Evolutionary conservation across 805 yeast genomes (phyloP).

Genomic region (Saturnispora bothae): DNA sequence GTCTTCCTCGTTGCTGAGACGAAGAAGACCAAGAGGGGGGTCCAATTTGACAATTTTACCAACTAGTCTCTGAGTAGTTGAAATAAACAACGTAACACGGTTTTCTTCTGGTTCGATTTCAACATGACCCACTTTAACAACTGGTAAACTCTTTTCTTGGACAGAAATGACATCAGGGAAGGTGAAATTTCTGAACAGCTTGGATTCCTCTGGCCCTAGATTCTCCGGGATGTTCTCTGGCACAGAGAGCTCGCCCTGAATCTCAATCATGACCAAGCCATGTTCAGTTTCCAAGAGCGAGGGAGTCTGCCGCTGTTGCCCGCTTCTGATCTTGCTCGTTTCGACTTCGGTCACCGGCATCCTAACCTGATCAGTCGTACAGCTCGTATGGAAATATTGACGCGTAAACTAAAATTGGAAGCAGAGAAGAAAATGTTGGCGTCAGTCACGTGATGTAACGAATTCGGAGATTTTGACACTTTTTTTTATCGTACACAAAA

Average conservation of each 20-base stretch:
- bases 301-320: constrained; percentile 1
- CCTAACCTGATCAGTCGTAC: no score
- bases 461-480: no score
- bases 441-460: no score
- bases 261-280: constrained; percentile 56
- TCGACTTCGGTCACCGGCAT: no score
- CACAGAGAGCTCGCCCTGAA: constrained; percentile 60
- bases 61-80: constrained; percentile 58
- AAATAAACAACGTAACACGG: constrained; percentile 50
- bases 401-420: no score
- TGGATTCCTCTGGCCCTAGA: constrained; percentile 23
- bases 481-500: no score
- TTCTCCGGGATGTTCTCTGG: constrained; percentile 31
- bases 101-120: constrained; percentile 34
- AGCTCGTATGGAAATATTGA: no score
- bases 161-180: constrained; percentile 11
- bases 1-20: constrained; percentile 29
- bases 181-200: constrained; percentile 27
- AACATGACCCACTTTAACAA: constrained; percentile 37
- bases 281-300: constrained; percentile 31
- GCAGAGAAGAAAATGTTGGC: no score
- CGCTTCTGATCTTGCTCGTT: background rate
- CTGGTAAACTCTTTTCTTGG: constrained; percentile 21
- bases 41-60: constrained; percentile 51
- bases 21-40: constrained; percentile 55